Evolutionary conservation across 2,329 filamentous ascomycete species (phyloP).

Genomic region (Ophiostoma sp.): DNA sequence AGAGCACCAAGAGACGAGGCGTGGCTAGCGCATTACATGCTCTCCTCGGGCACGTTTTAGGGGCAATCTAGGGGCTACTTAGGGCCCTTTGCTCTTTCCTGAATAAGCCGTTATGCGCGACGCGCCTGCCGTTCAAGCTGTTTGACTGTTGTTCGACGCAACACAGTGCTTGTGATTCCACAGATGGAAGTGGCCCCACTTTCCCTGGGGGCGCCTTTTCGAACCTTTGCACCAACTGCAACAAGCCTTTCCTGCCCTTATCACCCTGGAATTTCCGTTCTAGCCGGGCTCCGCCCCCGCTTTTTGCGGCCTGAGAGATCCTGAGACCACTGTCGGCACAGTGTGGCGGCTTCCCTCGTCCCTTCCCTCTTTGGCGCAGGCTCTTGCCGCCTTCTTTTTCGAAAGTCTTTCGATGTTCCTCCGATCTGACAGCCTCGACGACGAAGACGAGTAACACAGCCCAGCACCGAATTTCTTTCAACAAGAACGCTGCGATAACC

Average conservation of each 20-base stretch:
- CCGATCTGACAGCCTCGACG: not conserved
- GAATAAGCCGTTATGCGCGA: constrained; percentile 2
- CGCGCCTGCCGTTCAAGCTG: constrained; percentile 13
- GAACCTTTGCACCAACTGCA: not conserved
- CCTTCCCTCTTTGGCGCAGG: not conserved
- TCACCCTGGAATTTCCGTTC: constrained; percentile 15
- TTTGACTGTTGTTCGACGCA: not conserved
- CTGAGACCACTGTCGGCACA: constrained; percentile 4
- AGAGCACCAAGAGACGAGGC: not conserved
- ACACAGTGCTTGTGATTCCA: constrained; percentile 1
- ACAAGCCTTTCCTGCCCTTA: not conserved
- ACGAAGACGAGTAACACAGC: not conserved
- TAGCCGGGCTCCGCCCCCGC: constrained; percentile 13
- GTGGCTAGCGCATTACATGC: not conserved
- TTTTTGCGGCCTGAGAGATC: not conserved
- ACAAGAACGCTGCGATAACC: constrained; percentile 17
- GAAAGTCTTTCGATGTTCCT: constrained; percentile 2
- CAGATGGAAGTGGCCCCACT: constrained; percentile 8
- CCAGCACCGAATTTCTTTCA: constrained; percentile 15
- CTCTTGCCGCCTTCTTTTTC: not conserved
- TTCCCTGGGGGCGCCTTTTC: not conserved
- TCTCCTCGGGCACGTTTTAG: not conserved
- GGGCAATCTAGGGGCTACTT: not conserved
- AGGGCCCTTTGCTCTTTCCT: constrained; percentile 2
- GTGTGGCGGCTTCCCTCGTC: constrained; percentile 9